These are phyloP conservation scores for Zymoseptoria passerinii DNA, from an alignment of 2,329 filamentous ascomycete genomes.

Conservation along the genomic window DNA sequence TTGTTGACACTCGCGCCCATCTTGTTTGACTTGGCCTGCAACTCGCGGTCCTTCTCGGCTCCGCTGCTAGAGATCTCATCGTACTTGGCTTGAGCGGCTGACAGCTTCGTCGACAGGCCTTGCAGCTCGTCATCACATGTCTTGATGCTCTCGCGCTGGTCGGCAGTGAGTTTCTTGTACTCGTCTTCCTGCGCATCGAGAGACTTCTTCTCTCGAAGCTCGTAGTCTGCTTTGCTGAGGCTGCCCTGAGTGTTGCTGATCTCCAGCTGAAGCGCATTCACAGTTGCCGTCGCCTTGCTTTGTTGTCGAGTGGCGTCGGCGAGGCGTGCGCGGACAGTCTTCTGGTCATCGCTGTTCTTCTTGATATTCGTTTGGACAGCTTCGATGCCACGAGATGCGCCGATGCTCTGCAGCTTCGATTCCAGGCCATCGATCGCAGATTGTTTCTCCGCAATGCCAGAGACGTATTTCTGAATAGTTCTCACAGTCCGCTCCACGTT, in stretches of 20 bases:
- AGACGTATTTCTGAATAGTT: conserved; percentile 63
- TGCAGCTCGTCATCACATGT: conserved; percentile 65
- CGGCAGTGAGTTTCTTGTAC: conserved; percentile 57
- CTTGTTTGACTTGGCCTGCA: conserved; percentile 61
- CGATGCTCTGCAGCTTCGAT: conserved; percentile 63
- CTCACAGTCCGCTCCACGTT: conserved; percentile 66
- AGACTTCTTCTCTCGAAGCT: conserved; percentile 72
- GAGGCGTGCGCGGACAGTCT: conserved; percentile 54
- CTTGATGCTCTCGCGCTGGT: conserved; percentile 63
- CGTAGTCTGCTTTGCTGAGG: conserved; percentile 59
- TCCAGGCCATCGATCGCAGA: conserved; percentile 66
- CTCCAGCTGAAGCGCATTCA: conserved; percentile 62
- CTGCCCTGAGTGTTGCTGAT: conserved; percentile 66
- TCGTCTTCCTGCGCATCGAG: conserved; percentile 65
- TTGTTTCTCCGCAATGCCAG: conserved; percentile 64
- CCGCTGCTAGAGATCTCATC: conserved; percentile 69
- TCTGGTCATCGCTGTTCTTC: conserved; percentile 57
- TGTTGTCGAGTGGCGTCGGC: conserved; percentile 59
- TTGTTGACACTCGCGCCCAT: conserved; percentile 69
- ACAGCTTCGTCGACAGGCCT: conserved; percentile 64
- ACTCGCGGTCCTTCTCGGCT: conserved; percentile 61
- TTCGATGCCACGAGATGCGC: conserved; percentile 61
- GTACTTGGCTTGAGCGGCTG: conserved; percentile 64
- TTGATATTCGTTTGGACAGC: conserved; percentile 75
- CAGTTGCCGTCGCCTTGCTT: conserved; percentile 60